Base-by-base conservation (phyloP, 106 monocot species). In the Chionographis japonica region DNA sequence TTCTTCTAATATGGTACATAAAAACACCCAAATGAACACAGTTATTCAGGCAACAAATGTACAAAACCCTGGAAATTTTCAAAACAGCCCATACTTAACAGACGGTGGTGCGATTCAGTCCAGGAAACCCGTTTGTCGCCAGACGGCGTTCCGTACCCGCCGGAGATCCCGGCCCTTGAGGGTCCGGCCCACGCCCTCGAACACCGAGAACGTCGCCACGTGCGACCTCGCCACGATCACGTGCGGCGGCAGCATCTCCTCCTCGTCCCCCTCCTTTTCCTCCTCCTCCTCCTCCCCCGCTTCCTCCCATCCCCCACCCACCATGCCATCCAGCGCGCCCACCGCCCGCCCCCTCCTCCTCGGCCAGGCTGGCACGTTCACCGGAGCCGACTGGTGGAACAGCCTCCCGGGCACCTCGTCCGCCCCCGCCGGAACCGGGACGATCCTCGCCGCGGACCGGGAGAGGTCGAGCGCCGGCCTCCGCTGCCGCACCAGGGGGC, bases 141-240 rank as follows among this genome's bases (percentile, higher is more conserved):
- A 79, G 4, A 89, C 89, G 58, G 89, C 86, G 66, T 89, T 93
- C 65, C 93, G 63, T 50, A 93, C 86, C 3, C 84, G 75, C 42
- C 84, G 60, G 53, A 93, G 79, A 63, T 93, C 93, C 77, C 91
- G 74, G 12, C 95, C 95, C n/a, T 95, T 95, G 40, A 95, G 86
- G 3, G 95, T 95, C 74, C 95, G 60, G 50, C 95, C 95, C 2
- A 69, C 75, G 3, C 93, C 93, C 70, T 93, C 93, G 74, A 84
- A 84, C 64, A 93, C 86, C 50, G 89, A 93, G 72, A 86, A 86
- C 43, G 76, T 71, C 76, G 65, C 70, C 75, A 63, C 63, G 68
- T 89, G 86, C 15, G 80, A 89, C 58, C 80, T 77, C 67, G 84
- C 84, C 66, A 86, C 86, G 7, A 93, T 89, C 81, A 86, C 54